phyloP scores from a whole-genome alignment of 345 rosid genomes.

The Eucalyptus caleyi region DNA sequence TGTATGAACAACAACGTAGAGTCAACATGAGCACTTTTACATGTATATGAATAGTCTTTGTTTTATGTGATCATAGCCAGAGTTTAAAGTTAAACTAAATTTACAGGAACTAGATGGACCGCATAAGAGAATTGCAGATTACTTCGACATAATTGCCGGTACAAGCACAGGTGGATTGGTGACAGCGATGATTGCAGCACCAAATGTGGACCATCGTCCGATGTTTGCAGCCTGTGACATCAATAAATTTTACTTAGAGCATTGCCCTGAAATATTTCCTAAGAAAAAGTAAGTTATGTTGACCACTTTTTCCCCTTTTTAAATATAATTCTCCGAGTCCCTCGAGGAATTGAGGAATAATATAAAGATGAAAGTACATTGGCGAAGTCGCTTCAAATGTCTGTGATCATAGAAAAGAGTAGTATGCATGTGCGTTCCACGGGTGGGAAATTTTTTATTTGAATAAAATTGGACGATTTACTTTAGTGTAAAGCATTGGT shows the following conservation, averaged over 20 bases:
- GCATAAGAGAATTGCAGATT: not conserved
- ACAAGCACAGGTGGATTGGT: not conserved
- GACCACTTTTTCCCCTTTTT: not conserved
- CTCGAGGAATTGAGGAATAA: not conserved
- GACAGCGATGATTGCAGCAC: not conserved
- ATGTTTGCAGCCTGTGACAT: not conserved
- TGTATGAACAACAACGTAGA: not conserved
- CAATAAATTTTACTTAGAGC: not conserved
- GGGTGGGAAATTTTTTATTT: not conserved
- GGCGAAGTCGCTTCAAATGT: not conserved
- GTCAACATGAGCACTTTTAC: not conserved
- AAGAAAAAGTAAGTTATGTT: not conserved
- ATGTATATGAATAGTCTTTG: not conserved
- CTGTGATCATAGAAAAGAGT: not conserved
- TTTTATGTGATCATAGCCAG: not conserved
- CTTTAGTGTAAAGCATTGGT: not conserved
- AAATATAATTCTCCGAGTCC: not conserved
- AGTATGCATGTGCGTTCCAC: not conserved
- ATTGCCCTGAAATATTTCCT: not conserved
- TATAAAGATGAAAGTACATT: not conserved
- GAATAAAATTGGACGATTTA: not conserved
- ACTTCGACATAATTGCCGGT: not conserved
- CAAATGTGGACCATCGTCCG: not conserved
- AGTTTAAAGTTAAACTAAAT: not conserved
- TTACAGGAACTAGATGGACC: not conserved